These are phyloP conservation scores for Globisporangium nodosum DNA, from an alignment of 352 stramenopile genomes.

Conservation along the genomic window DNA sequence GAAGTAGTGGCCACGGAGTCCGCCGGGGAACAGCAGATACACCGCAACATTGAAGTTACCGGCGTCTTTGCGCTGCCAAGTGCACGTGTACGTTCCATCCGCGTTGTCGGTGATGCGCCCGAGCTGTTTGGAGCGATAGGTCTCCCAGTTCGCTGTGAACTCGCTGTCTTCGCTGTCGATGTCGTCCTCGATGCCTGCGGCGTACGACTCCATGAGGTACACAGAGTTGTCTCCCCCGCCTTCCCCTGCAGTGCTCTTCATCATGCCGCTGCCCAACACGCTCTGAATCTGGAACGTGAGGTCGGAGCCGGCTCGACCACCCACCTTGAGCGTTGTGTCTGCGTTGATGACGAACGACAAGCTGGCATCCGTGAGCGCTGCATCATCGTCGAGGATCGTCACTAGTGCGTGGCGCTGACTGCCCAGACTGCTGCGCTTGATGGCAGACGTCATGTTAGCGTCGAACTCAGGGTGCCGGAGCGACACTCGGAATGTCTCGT, in stretches of 20 bases:
- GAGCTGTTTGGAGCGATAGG: conserved; percentile 18
- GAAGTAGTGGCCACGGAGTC: conserved; percentile 65
- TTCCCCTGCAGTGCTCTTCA: conserved; percentile 12
- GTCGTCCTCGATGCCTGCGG: conserved; percentile 15
- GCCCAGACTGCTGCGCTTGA: conserved; percentile 26
- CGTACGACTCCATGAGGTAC: conserved; percentile 39
- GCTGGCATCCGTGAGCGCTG: conserved; percentile 25
- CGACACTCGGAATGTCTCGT: conserved; percentile 66
- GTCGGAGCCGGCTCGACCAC: conserved; percentile 32
- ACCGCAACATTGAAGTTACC: conserved; percentile 47
- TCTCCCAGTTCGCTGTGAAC: background rate
- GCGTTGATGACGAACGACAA: conserved; percentile 29
- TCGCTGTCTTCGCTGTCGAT: conserved; percentile 2
- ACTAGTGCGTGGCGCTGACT: conserved; percentile 61
- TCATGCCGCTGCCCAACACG: conserved; percentile 31
- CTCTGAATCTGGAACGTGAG: conserved; percentile 54
- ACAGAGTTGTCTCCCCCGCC: conserved; percentile 13
- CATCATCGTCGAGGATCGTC: conserved; percentile 71
- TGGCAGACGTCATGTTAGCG: conserved; percentile 1
- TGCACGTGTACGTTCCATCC: conserved; percentile 34
- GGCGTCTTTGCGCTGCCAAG: conserved; percentile 38
- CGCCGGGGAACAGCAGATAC: conserved; percentile 51
- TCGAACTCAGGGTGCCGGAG: conserved; percentile 28
- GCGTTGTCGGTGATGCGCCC: conserved; percentile 20
- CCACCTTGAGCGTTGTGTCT: conserved; percentile 21